Base-by-base conservation (phyloP, 441 rosid species). In the Pelargonium citronellum region DNA sequence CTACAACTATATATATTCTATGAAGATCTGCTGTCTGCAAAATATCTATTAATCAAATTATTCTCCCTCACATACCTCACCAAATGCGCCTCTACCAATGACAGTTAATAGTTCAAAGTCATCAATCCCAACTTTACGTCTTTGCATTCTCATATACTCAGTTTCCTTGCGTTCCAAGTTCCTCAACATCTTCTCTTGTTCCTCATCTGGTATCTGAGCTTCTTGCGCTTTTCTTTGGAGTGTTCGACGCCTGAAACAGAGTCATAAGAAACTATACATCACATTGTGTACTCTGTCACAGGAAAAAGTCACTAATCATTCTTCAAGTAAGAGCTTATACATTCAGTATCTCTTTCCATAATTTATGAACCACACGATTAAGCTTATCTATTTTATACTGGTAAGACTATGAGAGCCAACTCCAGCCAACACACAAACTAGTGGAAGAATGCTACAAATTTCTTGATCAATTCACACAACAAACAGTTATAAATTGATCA, bases 81-180 rank as follows among this genome's bases (percentile, higher is more conserved):
- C 99, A 75, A 91, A 94, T 74, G 96, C 99, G 66, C 99, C 97
- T 87, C 83, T 94, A 47, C 97, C 97, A 71, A 91, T 87, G 30
- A 91, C 83, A 39, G 92, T 90, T 72, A 94, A 80, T 37, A 87
- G 92, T 78, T 53, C 60, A 53, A 39, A 39, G 10, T 39, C 43
- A 39, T 39, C 43, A 39, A 39, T 39, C 2, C 43, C 43, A 39
- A 39, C 61, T 55, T 91, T 94, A 77, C 95, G 96, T 67, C 98
- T 80, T 86, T 94, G 98, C 80, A 88, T 53, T 74, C 98, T 83
- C 98, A 91, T 94, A 71, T 80, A 90, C 81, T 85, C 97, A 0
- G 96, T 94, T 75, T 94, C 97, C n/a, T 85, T 89, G 34, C 91
- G 90, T 73, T 85, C 98, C 79, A 94, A 79, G 81, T 79, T 90